Percentiles rank a stretch among this genome's conserved stretches.
Evolutionary conservation across 768 basidiomycete genomes (phyloP).

Genomic region (Boletus tomentosulus): DNA sequence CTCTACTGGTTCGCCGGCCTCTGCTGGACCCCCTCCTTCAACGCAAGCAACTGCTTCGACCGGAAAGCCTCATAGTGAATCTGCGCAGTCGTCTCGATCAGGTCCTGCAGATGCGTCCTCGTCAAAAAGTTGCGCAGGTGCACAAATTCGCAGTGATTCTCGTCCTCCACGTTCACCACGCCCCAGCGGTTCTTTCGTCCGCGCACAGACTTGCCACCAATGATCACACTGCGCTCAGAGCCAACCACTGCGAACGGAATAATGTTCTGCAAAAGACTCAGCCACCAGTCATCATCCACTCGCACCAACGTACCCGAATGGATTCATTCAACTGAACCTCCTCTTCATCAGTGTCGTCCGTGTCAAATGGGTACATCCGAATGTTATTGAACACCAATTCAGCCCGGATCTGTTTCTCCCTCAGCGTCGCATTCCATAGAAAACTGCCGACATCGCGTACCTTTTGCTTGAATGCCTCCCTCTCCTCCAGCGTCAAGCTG

Average conservation of each 20-base stretch:
- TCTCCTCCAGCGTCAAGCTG: slow-evolving; percentile 88
- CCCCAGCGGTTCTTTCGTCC: slow-evolving; percentile 99
- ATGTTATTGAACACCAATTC: slow-evolving; percentile 91
- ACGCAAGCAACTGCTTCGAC: slow-evolving; percentile 93
- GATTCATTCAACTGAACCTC: slow-evolving; percentile 85
- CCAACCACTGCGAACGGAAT: slow-evolving; percentile 97
- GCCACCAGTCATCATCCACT: not conserved
- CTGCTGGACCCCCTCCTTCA: slow-evolving; percentile 91
- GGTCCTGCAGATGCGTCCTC: slow-evolving; percentile 93
- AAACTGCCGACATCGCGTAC: slow-evolving; percentile 35
- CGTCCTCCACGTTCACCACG: slow-evolving; percentile 96
- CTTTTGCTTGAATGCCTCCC: slow-evolving; percentile 89
- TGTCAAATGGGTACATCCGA: slow-evolving; percentile 94
- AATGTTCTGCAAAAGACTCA: slow-evolving; percentile 60
- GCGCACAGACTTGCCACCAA: slow-evolving; percentile 92
- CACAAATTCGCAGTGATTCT: slow-evolving; percentile 96
- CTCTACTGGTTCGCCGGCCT: slow-evolving; percentile 43
- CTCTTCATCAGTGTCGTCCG: slow-evolving; percentile 91
- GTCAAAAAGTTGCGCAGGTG: slow-evolving; percentile 97
- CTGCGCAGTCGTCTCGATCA: slow-evolving; percentile 98
- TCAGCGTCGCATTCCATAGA: slow-evolving; percentile 6
- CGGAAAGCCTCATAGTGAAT: slow-evolving; percentile 99
- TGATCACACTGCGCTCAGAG: slow-evolving; percentile 93
- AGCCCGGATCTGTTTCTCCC: slow-evolving; percentile 71
- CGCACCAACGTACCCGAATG: slow-evolving; percentile 66